Conservation (phyloP, 495 filamentous ascomycete genomes). For the Penicillium paxilli region DNA sequence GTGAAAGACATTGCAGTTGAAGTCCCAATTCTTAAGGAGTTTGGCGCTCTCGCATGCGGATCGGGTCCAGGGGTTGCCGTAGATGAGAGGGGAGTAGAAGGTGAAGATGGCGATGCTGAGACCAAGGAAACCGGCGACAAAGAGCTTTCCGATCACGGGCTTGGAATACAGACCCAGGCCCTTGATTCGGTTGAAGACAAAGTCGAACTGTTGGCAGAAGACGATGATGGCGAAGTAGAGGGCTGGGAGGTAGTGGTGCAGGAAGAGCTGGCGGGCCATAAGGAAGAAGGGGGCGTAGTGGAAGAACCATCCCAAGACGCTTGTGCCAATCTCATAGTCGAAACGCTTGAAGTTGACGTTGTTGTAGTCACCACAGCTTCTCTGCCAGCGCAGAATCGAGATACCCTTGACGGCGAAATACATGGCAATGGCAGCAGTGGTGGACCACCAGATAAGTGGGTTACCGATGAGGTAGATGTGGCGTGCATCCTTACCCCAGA, state of each 20-base stretch:
- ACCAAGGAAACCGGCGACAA: slow-evolving; percentile 69
- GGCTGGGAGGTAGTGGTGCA: slow-evolving; percentile 96
- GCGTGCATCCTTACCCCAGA: slow-evolving; percentile 93
- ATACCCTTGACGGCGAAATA: slow-evolving; percentile 85
- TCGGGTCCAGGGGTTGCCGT: slow-evolving; percentile 93
- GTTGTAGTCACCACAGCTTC: slow-evolving; percentile 82
- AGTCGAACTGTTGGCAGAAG: slow-evolving; percentile 87
- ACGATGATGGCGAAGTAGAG: slow-evolving; percentile 92
- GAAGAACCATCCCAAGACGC: slow-evolving; percentile 89
- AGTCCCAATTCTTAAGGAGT: slow-evolving; percentile 88
- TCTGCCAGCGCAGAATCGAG: slow-evolving; percentile 90
- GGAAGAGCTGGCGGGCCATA: slow-evolving; percentile 96
- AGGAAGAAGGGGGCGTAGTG: slow-evolving; percentile 98
- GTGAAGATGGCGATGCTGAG: slow-evolving; percentile 74
- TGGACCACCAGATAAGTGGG: slow-evolving; percentile 92
- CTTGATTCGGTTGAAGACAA: slow-evolving; percentile 67
- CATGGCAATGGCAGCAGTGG: slow-evolving; percentile 74
- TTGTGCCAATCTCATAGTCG: slow-evolving; percentile 92
- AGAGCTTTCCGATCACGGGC: slow-evolving; percentile 69
- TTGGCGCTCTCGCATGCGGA: slow-evolving; percentile 82
- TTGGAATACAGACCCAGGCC: slow-evolving; percentile 65
- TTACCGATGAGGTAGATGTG: slow-evolving; percentile 98
- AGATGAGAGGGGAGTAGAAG: slow-evolving; percentile 83
- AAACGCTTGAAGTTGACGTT: slow-evolving; percentile 86
- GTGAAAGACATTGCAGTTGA: slow-evolving; percentile 92